phyloP scores from a whole-genome alignment of 2,329 filamentous ascomycete species.

The Aspergillus ibericus region DNA sequence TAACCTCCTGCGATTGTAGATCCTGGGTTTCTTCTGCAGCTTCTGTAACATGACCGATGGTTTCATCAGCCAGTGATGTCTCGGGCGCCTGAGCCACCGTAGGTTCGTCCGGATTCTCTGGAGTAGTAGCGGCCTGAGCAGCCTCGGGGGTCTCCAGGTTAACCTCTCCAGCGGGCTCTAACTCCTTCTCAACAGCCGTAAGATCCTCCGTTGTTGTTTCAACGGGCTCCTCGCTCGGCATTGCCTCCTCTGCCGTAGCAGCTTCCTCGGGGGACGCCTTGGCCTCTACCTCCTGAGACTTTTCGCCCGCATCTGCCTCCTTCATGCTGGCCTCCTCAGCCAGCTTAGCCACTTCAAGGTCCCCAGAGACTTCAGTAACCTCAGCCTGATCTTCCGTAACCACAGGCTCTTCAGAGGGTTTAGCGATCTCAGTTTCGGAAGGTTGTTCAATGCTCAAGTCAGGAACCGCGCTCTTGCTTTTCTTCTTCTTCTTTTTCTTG shows the following conservation, averaged over 20 bases:
- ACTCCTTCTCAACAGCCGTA: background rate
- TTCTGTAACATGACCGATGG: background rate
- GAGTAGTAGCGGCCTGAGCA: background rate
- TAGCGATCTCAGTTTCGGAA: background rate
- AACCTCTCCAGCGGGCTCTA: background rate
- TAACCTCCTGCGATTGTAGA: background rate
- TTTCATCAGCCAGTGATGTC: background rate
- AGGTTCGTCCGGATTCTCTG: background rate
- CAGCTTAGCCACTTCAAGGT: background rate
- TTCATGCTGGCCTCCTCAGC: background rate
- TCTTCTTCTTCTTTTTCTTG: slow-evolving; percentile 31
- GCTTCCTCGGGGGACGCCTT: background rate
- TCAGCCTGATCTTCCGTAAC: background rate
- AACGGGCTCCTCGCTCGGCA: background rate
- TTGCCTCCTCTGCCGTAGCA: background rate
- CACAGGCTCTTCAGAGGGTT: background rate
- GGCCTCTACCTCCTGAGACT: background rate
- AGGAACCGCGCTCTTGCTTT: slow-evolving; percentile 9
- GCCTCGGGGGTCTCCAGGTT: background rate
- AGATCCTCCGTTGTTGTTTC: background rate
- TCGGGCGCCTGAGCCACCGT: background rate
- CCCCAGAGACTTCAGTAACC: background rate
- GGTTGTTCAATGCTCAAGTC: slow-evolving; percentile 12
- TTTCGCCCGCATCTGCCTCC: background rate
- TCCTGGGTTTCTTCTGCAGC: slow-evolving; percentile 1